Conservation (phyloP, 2,329 filamentous ascomycete genomes). For the Ascocoryne sarcoides region DNA sequence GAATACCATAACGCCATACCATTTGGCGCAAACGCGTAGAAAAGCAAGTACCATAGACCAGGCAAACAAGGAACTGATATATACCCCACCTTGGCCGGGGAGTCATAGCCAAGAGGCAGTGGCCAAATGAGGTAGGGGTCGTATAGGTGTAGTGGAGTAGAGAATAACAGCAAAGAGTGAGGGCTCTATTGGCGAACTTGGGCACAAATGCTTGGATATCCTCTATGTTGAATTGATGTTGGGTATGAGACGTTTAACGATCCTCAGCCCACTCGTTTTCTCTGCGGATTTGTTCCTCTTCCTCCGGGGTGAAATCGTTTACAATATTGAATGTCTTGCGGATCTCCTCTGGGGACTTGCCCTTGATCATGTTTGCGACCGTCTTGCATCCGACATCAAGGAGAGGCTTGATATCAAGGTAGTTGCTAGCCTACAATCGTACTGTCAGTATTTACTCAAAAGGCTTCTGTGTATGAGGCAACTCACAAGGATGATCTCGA, state of each 20-base stretch:
- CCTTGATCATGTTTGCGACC: slow-evolving; percentile 99
- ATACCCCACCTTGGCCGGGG: no score
- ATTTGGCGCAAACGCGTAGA: no score
- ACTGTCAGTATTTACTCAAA: slow-evolving; percentile 7
- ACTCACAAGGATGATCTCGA: slow-evolving; percentile 93
- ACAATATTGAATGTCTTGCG: slow-evolving; percentile 99
- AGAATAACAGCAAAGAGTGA: no score
- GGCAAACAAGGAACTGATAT: no score
- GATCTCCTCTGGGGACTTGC: slow-evolving; percentile 98
- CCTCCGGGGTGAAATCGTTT: slow-evolving; percentile 97
- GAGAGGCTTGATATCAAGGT: slow-evolving; percentile 96
- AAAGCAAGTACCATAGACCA: no score
- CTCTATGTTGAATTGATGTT: no score
- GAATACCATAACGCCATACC: no score
- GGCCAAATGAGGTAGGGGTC: no score
- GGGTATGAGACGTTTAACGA: slow-evolving; percentile 38
- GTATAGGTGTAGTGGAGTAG: no score
- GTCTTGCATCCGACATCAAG: slow-evolving; percentile 99
- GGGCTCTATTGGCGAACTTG: no score
- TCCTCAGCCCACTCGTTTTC: slow-evolving; percentile 93
- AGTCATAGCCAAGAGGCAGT: no score
- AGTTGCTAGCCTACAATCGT: slow-evolving; percentile 72
- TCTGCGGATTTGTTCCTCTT: slow-evolving; percentile 93
- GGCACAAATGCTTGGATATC: no score
- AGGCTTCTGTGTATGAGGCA: not conserved